Evolutionary conservation across 169 alveolate species (phyloP), one percentile per base, ranked within the genome.

Genomic region (Fabrea salina): DNA sequence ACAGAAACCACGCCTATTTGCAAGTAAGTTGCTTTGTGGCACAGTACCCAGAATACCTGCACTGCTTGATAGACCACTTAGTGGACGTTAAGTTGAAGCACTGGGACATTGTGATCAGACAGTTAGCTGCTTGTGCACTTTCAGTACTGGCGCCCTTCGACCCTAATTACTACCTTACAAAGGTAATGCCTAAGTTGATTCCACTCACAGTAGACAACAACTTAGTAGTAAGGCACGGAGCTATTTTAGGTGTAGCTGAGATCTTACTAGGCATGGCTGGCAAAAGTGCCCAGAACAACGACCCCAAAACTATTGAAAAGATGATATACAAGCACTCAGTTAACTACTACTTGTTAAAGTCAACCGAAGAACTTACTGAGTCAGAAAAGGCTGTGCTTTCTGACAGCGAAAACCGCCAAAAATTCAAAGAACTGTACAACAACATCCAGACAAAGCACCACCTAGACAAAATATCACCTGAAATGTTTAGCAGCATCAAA

Each of bases 11-110:
- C 82, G 89, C 94, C 39, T 93, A 89, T 79, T 80, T 93, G 44
- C 90, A 91, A 76, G 91, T 93, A 1, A 86, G 93, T 22, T 77
- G 90, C 43, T 93, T 89, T 81, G 90, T 93, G 3, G 94, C 92
- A 0, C 88, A 89, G 51, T 90, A 79, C 79, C 72, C 79, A 27
- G 95, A 89, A 54, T 93, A 93, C 66, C 80, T 79, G 43, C 84
- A 85, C 19, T 54, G 76, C 8, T 80, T 93, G 84, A 83, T 89
- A 22, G 86, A 90, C n/a, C 94, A 93, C 85, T 71, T 93, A 56
- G 91, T 91, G 44, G 86, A 67, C 54, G 67, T 41, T 33, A 93
- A 92, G 76, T 77, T 93, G 16, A 66, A 82, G 53, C 94, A 91
- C 78, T 83, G 86, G 75, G 97, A 93, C 70, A 81, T 76, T n/a